Base-by-base conservation (phyloP, 208 protist species). In the Trypanosoma scelopori region DNA sequence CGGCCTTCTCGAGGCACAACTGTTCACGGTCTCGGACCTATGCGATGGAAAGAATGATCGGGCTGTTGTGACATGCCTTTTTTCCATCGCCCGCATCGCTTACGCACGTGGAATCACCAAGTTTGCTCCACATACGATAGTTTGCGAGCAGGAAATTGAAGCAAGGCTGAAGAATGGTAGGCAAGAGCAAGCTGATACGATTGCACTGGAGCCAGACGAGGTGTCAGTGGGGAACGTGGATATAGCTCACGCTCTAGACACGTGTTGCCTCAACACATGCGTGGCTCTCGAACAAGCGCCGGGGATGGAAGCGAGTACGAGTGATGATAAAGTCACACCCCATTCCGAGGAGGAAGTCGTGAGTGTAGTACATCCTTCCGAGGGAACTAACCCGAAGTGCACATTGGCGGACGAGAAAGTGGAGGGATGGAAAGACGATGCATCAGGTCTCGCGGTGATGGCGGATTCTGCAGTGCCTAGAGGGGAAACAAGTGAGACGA, bases 21-120 rank as follows among this genome's bases (percentile, higher is more conserved):
- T 91, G 3, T 93, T 93, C 68, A 91, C 80, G 25, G 82, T 82
- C 64, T 82, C 84, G 0, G 87, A 93, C 60, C 63, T 93, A 1
- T 85, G 81, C 42, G 87, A 93, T 62, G 76, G 58, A 13, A 91
- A 93, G 49, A 74, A 86, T 50, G 84, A 89, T 41, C 72, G 88
- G 9, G 78, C 80, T 53, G 85, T 94, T 0, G 77, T 94, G 23
- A 94, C 88, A 16, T 94, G 82, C 61, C 63, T 94, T 20, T 76
- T 94, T 60, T 48, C 79, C 13, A 85, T 91, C 46, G 81, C 87
- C 0, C 76, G 78, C n/a, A 75, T 80, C 27, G 87, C 82, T 0
- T 88, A 87, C 67, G 64, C 51, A 23, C 41, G 71, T 18, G 84
- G 84, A 23, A 59, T 52, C 23, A 77, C 77, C 51, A 64, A 65